Conservation (phyloP, 176 grass and related monocot genomes). For the Oryza coarctata region DNA sequence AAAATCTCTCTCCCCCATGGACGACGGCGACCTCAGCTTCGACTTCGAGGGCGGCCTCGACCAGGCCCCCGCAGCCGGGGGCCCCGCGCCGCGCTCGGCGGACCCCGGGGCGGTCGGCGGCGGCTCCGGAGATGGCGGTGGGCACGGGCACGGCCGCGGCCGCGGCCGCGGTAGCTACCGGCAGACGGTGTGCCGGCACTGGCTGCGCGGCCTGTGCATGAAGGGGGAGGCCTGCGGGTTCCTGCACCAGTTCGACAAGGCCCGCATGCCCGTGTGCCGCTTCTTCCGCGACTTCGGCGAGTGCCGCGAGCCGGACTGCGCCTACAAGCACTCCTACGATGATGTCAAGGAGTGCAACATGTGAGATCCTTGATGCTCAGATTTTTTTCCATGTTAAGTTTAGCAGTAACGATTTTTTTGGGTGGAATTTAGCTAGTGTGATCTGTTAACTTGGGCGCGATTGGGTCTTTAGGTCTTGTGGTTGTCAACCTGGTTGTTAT, state of each 20-base stretch:
- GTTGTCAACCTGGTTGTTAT: not conserved
- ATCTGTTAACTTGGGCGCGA: not conserved
- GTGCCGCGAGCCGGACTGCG: constrained; percentile 92
- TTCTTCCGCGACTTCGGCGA: constrained; percentile 91
- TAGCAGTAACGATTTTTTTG: not conserved
- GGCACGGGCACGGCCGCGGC: constrained; percentile 36
- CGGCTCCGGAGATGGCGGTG: not conserved
- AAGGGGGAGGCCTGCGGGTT: constrained; percentile 94
- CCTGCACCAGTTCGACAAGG: constrained; percentile 99
- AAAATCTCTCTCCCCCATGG: constrained; percentile 41
- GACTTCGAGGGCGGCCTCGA: constrained; percentile 96
- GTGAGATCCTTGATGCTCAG: constrained; percentile 38
- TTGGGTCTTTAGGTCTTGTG: not conserved
- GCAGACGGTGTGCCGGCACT: constrained; percentile 96
- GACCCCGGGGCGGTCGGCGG: not conserved
- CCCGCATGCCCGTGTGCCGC: constrained; percentile 98
- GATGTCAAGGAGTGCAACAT: constrained; percentile 99
- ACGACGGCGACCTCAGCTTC: constrained; percentile 88
- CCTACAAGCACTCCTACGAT: constrained; percentile 94
- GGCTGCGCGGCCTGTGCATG: constrained; percentile 97
- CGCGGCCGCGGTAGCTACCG: constrained; percentile 78
- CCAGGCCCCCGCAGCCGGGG: constrained; percentile 9
- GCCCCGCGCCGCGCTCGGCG: constrained; percentile 6
- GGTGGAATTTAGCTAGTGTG: not conserved
- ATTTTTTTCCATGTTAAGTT: not conserved